Percentiles rank a stretch among this genome's conserved stretches.
Evolutionary conservation across 2,329 filamentous ascomycete species (phyloP).

Genomic region (Colletotrichum sp.): DNA sequence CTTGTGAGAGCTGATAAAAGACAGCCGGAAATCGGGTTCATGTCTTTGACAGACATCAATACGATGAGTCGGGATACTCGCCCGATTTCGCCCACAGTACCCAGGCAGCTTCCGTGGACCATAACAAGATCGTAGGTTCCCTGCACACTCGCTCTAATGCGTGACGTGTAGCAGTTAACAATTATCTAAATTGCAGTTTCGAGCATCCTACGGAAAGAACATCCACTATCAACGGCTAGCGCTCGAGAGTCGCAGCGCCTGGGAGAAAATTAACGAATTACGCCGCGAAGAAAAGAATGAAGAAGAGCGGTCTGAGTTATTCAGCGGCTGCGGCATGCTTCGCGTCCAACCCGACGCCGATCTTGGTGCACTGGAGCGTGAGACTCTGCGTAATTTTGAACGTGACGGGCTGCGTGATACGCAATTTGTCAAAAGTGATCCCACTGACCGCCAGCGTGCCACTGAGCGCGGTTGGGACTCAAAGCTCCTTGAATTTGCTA

Average conservation of each 20-base stretch:
- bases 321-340: conserved; percentile 28
- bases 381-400: conserved; percentile 28
- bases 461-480: conserved; percentile 22
- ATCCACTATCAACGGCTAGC: conserved; percentile 30
- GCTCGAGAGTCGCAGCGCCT: conserved; percentile 26
- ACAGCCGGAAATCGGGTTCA: conserved; percentile 14
- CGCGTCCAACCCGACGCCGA: conserved; percentile 26
- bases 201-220: conserved; percentile 27
- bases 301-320: conserved; percentile 16
- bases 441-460: conserved; percentile 22
- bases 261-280: conserved; percentile 22
- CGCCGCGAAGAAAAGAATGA: not conserved
- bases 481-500: conserved; percentile 28
- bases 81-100: conserved; percentile 16
- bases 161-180: not conserved
- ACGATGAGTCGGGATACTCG: conserved; percentile 25
- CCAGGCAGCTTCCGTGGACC: conserved; percentile 29
- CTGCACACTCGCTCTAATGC: not conserved
- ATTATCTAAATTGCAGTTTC: conserved; percentile 19
- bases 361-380: conserved; percentile 25
- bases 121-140: conserved; percentile 28
- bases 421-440: conserved; percentile 27
- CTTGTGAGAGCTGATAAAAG: not conserved
- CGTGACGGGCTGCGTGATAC: conserved; percentile 26
- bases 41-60: conserved; percentile 26